These are phyloP conservation scores for Diaporthe velutina DNA, from an alignment of 2,329 filamentous ascomycete species.

Conservation along the genomic window DNA sequence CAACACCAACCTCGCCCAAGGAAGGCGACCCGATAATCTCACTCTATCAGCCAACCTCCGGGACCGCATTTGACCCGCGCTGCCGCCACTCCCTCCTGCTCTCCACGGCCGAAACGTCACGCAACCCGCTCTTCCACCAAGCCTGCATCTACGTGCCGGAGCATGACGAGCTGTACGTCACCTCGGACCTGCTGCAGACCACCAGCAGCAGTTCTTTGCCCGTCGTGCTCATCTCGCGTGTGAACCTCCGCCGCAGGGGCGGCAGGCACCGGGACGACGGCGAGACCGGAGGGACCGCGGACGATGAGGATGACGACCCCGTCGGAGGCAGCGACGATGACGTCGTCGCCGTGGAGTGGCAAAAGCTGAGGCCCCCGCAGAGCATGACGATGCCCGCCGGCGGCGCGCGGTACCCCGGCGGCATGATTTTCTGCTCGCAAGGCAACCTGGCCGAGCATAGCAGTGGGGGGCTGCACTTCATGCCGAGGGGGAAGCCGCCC, in stretches of 20 bases:
- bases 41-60: slow-evolving; percentile 55
- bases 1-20: background rate
- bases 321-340: slow-evolving; percentile 44
- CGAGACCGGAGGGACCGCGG: background rate
- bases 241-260: slow-evolving; percentile 50
- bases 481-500: slow-evolving; percentile 50
- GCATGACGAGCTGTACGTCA: slow-evolving; percentile 59
- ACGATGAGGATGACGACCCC: slow-evolving; percentile 44
- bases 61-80: slow-evolving; percentile 48
- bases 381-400: slow-evolving; percentile 71
- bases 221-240: slow-evolving; percentile 59
- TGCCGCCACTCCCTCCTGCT: slow-evolving; percentile 57
- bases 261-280: background rate
- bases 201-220: slow-evolving; percentile 53
- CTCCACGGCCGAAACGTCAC: slow-evolving; percentile 53
- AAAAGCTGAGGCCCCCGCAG: slow-evolving; percentile 56
- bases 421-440: slow-evolving; percentile 45
- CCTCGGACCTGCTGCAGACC: slow-evolving; percentile 57
- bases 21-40: slow-evolving; percentile 42
- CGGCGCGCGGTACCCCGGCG: slow-evolving; percentile 66
- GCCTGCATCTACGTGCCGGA: slow-evolving; percentile 57
- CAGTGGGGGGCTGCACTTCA: slow-evolving; percentile 54
- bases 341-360: slow-evolving; percentile 52
- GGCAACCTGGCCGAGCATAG: slow-evolving; percentile 37
- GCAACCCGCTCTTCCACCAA: slow-evolving; percentile 60